Conservation (phyloP, 352 stramenopile genomes). For the Thraustochytrium striatum region DNA sequence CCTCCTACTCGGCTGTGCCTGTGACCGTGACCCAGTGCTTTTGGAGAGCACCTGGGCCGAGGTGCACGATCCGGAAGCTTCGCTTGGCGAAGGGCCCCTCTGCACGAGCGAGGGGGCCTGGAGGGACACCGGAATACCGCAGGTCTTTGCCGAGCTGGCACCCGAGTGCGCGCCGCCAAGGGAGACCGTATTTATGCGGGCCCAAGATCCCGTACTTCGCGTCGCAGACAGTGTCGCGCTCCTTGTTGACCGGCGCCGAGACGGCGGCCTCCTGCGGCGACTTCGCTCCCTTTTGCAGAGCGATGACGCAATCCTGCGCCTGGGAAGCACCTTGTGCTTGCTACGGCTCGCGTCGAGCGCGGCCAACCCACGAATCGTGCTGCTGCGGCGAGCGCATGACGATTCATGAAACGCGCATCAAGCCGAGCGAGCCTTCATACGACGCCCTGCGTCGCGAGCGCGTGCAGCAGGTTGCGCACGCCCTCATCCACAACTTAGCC, state of each 20-base stretch:
- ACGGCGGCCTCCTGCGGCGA: slow-evolving; percentile 22
- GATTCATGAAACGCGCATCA: neutral
- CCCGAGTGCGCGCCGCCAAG: no score
- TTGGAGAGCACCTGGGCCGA: neutral
- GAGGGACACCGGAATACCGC: no score
- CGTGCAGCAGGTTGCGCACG: neutral
- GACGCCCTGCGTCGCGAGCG: neutral
- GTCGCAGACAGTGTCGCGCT: neutral
- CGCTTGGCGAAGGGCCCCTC: no score
- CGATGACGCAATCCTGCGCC: neutral
- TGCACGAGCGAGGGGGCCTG: no score
- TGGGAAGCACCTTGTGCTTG: slow-evolving; percentile 4
- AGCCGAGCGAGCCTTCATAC: neutral
- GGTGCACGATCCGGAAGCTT: no score
- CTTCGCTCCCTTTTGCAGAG: neutral
- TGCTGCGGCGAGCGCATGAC: no score
- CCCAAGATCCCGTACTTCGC: neutral
- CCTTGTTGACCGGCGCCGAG: neutral
- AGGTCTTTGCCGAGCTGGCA: no score
- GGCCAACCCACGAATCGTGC: neutral
- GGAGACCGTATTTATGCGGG: neutral
- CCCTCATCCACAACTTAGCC: neutral
- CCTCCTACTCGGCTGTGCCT: neutral
- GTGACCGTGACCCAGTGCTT: neutral
- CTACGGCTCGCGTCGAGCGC: neutral